These are phyloP conservation scores for Circinella umbellata DNA, from an alignment of 371 early-diverging fungal species.

Conservation along the genomic window DNA sequence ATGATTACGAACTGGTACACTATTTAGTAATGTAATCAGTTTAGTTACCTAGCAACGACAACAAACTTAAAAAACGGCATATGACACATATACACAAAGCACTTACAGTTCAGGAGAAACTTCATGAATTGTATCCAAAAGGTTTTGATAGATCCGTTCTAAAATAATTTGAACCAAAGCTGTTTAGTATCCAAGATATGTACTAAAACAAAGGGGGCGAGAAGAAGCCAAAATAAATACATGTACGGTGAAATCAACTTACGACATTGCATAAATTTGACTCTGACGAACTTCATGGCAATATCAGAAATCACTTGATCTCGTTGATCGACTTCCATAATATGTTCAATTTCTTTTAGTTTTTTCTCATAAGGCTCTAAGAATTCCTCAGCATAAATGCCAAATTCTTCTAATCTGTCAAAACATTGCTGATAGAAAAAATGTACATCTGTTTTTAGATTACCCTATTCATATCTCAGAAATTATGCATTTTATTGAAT, in stretches of 20 bases:
- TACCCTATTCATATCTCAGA: background rate
- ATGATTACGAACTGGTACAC: constrained; percentile 67
- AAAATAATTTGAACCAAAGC: background rate
- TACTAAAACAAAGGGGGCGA: no score
- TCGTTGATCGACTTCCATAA: constrained; percentile 34
- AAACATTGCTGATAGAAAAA: constrained; percentile 66
- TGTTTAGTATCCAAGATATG: no score
- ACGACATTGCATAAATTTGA: constrained; percentile 49
- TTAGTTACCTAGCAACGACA: no score
- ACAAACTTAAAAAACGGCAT: no score
- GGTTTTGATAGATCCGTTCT: constrained; percentile 37
- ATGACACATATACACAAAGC: background rate
- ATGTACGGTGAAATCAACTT: constrained; percentile 17
- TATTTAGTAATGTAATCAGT: constrained; percentile 5
- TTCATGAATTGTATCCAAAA: constrained; percentile 46
- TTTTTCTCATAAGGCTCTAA: constrained; percentile 42
- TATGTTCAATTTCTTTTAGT: constrained; percentile 43
- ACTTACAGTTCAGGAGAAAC: constrained; percentile 50
- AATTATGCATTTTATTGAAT: constrained; percentile 1
- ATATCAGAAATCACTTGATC: constrained; percentile 30
- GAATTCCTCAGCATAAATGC: constrained; percentile 64
- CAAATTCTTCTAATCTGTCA: constrained; percentile 69
- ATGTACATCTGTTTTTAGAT: background rate
- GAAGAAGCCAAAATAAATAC: background rate
- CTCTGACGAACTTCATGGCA: constrained; percentile 38